Evolutionary conservation across 768 basidiomycete species (phyloP), one percentile per base, ranked within the genome.

Genomic region (Candolleomyces eurysporus): DNA sequence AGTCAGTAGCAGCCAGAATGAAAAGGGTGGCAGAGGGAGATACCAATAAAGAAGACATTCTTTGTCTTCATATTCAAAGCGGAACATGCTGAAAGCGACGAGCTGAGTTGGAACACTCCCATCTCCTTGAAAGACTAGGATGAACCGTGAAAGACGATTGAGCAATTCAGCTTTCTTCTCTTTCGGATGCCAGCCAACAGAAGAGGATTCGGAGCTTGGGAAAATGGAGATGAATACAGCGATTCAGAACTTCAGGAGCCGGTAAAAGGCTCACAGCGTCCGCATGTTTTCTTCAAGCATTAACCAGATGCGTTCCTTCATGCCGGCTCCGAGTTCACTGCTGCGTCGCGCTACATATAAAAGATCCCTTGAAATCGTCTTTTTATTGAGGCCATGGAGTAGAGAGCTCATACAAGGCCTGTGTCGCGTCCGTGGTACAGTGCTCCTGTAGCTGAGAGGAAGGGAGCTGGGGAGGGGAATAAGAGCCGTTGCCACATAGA

Each of bases 1-100:
- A 17, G 7, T 39, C 16, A 56, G 39, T 16, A 51, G 52, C 11
- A 48, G 10, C 31, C 39, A 48, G 45, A 21, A n/a, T 17, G 39
- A 21, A 45, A 61, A 36, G 31, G 46, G 42, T 43, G 46, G 32
- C 19, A 48, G 43, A 21, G 49, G 19, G 46, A 65, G 71, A 30
- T 65, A 91, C 92, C 91, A 93, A 69, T 94, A 94, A 3, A 91
- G 54, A 3, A 90, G 72, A 59, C 84, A 73, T 61, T 84, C 78
- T 5, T 75, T 76, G 9, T 84, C 78, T 64, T 94, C 92, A 31
- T 75, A 68, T 59, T 92, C 91, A 61, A 94, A 94, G 1, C 91
- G 84, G 69, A 93, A 92, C 74, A 85, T 84, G 16, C 79, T 65
- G 61, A 78, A 85, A 1, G 78, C 82, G 32, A 75, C 63, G 26